These are phyloP conservation scores for Cordyceps tenuipes DNA, from an alignment of 2,329 filamentous ascomycete genomes.

Conservation along the genomic window DNA sequence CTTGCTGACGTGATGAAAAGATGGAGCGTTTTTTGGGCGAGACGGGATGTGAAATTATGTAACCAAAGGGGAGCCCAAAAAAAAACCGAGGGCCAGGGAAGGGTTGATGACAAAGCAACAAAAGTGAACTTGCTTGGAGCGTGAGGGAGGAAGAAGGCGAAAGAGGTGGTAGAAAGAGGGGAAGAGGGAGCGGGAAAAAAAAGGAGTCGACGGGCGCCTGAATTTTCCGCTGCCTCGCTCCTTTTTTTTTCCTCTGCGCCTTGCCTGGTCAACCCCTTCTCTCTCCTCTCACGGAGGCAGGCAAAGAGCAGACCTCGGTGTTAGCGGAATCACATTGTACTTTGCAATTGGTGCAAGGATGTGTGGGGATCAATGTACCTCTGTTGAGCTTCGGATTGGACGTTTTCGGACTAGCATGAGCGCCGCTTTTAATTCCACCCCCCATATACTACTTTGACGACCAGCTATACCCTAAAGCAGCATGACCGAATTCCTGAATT, in stretches of 20 bases:
- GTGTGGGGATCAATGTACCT: background rate
- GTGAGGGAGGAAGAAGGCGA: background rate
- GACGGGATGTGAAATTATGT: slow-evolving; percentile 11
- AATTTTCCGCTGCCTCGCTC: background rate
- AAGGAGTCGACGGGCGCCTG: background rate
- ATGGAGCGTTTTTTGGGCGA: slow-evolving; percentile 4
- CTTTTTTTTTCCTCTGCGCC: background rate
- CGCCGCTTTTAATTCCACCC: background rate
- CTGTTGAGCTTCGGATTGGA: background rate
- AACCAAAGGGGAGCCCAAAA: slow-evolving; percentile 1
- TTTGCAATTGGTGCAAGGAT: background rate
- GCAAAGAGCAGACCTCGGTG: background rate
- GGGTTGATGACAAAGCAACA: slow-evolving; percentile 11
- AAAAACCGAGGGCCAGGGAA: background rate
- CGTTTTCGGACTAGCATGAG: background rate
- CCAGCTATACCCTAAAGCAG: background rate
- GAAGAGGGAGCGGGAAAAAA: background rate
- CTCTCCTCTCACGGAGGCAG: background rate
- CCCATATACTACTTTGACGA: too few relatives aligned
- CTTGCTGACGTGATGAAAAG: slow-evolving; percentile 12
- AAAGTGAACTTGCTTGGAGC: background rate
- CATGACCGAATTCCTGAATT: background rate
- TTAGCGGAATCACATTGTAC: slow-evolving; percentile 1
- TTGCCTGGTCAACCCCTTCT: background rate
- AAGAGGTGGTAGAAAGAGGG: background rate